Percentiles rank a stretch among this genome's conserved stretches.
Evolutionary conservation across 73 alveolate genomes (phyloP).

Genomic region (Paramecium biaurelia): DNA sequence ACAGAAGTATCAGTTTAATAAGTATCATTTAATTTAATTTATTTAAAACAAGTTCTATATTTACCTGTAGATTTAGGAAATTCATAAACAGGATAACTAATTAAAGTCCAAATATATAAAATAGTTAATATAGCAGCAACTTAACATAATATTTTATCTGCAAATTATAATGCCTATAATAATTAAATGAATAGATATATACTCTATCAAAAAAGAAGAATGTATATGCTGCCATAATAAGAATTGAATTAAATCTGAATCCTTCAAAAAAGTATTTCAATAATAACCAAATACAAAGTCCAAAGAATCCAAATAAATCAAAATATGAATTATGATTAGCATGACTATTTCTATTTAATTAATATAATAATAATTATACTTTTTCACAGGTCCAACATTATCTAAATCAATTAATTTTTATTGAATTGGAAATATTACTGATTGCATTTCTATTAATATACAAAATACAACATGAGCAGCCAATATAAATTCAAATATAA

Average conservation of each 20-base stretch:
- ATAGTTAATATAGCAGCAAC: not conserved
- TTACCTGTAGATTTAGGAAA: conserved; percentile 34
- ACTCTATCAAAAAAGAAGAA: conserved; percentile 30
- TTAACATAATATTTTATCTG: conserved; percentile 34
- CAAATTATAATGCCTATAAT: not conserved
- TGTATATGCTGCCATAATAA: not conserved
- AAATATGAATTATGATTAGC: conserved; percentile 44
- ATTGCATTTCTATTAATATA: not conserved
- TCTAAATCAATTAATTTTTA: not conserved
- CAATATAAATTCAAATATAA: not conserved
- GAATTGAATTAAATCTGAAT: not conserved
- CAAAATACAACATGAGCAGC: conserved; percentile 30
- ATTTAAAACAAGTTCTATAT: not conserved
- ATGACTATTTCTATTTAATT: not conserved
- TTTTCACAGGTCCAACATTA: not conserved
- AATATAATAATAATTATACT: not conserved
- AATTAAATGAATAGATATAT: not conserved
- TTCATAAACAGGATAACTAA: conserved; percentile 18
- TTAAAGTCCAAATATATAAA: conserved; percentile 14
- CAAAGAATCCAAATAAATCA: conserved; percentile 39
- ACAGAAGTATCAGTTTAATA: not conserved
- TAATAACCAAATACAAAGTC: not conserved
- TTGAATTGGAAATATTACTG: not conserved
- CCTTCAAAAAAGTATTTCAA: conserved; percentile 15
- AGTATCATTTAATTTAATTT: conserved; percentile 9